Evolutionary conservation across 129 eudicot species (phyloP).

Genomic region (Ambrosia trifida): DNA sequence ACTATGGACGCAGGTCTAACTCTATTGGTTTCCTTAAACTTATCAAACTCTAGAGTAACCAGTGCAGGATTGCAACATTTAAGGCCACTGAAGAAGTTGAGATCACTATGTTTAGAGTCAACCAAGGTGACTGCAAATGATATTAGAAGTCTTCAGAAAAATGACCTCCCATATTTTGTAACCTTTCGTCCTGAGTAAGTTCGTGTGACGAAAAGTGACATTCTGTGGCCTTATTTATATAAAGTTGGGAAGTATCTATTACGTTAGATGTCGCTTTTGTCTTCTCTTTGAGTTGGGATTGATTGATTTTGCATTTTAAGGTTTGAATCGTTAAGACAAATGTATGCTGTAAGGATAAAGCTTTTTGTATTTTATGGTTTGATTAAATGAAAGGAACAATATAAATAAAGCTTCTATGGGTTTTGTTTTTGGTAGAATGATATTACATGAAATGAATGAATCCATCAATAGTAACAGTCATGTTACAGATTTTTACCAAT

Average conservation of each 20-base stretch:
- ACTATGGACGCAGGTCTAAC: conserved; percentile 62
- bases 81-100: conserved; percentile 62
- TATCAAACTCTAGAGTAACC: conserved; percentile 78
- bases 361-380: neutral
- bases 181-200: conserved; percentile 72
- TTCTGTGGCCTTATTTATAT: neutral
- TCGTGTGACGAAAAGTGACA: neutral
- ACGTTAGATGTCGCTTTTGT: neutral
- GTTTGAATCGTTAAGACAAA: neutral
- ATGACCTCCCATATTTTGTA: conserved; percentile 67
- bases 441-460: no score
- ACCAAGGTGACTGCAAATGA: conserved; percentile 85
- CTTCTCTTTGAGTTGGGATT: neutral
- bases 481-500: no score
- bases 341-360: neutral
- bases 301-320: neutral
- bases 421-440: no score
- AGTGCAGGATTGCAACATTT: conserved; percentile 67
- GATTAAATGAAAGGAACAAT: no score
- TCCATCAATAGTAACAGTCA: no score
- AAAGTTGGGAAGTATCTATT: neutral
- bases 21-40: conserved; percentile 66
- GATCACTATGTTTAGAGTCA: conserved; percentile 77
- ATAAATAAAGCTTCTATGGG: no score
- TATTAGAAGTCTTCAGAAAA: conserved; percentile 66